Evolutionary conservation across 2,329 filamentous ascomycete species (phyloP).

Genomic region (Emmonsiellopsis sp.): DNA sequence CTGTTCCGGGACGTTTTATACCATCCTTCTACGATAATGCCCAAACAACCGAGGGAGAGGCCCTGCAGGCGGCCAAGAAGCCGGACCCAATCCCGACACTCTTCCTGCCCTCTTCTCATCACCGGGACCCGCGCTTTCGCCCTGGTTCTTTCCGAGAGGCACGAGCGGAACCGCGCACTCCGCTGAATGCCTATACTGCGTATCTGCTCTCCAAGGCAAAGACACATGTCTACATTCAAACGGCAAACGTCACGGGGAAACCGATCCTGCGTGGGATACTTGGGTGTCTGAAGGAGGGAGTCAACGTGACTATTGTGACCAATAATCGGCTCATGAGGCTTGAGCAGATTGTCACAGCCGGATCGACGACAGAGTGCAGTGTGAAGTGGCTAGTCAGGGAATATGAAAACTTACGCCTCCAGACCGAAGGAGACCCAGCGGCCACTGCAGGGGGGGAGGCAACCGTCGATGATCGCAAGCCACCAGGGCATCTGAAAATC

Average conservation of each 20-base stretch:
- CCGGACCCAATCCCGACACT: conserved; percentile 22
- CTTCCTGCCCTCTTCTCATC: conserved; percentile 66
- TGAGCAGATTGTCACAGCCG: conserved; percentile 72
- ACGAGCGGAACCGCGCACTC: conserved; percentile 49
- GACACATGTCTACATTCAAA: conserved; percentile 57
- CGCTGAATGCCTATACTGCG: conserved; percentile 57
- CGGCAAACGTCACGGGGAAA: conserved; percentile 65
- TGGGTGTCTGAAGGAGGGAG: conserved; percentile 52
- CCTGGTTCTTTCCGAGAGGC: conserved; percentile 25
- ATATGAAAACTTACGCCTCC: neutral
- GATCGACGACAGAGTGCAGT: conserved; percentile 61
- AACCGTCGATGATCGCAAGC: neutral
- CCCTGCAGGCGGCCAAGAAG: neutral
- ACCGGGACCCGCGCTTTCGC: conserved; percentile 58
- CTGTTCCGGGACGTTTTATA: neutral
- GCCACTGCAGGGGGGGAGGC: neutral
- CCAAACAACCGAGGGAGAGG: too few species aligned
- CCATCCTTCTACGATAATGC: neutral
- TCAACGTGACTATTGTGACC: conserved; percentile 59
- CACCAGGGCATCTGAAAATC: neutral
- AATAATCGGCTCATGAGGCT: conserved; percentile 62
- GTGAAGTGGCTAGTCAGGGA: conserved; percentile 33
- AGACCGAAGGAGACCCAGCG: too few species aligned
- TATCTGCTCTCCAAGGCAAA: conserved; percentile 51
- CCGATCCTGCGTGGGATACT: conserved; percentile 55